Conservation (phyloP, 805 yeast genomes). For the Candida methanosorbosa region DNA sequence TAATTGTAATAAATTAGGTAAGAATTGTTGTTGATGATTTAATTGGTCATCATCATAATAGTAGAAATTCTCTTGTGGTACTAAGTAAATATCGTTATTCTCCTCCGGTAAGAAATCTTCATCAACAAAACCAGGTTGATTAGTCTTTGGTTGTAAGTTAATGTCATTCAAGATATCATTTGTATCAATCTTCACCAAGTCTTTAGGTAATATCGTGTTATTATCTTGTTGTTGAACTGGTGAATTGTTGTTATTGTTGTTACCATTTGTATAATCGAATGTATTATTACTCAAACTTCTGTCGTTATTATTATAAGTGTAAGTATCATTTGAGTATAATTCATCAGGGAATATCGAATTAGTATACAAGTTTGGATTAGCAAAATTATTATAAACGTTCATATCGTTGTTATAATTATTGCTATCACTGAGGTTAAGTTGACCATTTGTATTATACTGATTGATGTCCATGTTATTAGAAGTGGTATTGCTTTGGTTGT, state of each 20-base stretch:
- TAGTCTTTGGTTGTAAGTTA: background rate
- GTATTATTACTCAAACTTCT: background rate
- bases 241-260: slow-evolving; percentile 1
- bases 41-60: slow-evolving; percentile 6
- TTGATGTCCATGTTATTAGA: too few relatives aligned
- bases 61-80: slow-evolving; percentile 22
- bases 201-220: background rate
- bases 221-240: too few relatives aligned
- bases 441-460: too few relatives aligned
- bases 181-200: too few relatives aligned
- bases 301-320: background rate
- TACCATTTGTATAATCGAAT: background rate
- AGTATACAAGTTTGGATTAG: slow-evolving; percentile 19
- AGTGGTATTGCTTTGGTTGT: slow-evolving; percentile 5
- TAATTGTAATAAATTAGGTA: slow-evolving; percentile 5
- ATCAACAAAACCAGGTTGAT: background rate
- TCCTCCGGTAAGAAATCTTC: background rate
- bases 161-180: background rate
- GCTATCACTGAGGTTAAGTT: slow-evolving; percentile 1
- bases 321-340: slow-evolving; percentile 9
- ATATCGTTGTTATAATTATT: background rate
- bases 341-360: slow-evolving; percentile 18
- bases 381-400: slow-evolving; percentile 18
- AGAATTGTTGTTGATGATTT: slow-evolving; percentile 16
- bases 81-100: slow-evolving; percentile 4